These are phyloP conservation scores for Quercus lobata DNA, from an alignment of 331 rosid species.

Conservation along the genomic window DNA sequence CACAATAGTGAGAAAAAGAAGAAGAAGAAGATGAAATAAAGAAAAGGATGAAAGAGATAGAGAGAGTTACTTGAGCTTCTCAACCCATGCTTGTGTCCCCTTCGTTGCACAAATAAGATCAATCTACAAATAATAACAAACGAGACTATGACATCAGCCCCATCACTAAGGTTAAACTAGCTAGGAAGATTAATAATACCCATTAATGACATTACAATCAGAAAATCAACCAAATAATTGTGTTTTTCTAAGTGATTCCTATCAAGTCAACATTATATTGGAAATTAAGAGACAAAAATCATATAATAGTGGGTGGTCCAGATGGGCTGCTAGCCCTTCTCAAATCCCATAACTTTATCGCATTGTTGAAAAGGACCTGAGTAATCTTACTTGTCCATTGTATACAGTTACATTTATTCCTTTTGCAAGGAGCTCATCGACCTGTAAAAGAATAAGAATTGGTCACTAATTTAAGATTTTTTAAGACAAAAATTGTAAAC, in stretches of 20 bases:
- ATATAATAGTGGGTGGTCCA: neutral
- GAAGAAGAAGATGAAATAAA: too few relatives aligned
- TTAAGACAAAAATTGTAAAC: neutral
- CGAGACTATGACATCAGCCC: neutral
- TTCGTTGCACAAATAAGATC: constrained; percentile 58
- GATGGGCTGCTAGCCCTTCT: neutral
- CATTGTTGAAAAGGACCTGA: neutral
- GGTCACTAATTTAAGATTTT: neutral
- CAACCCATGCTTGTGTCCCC: constrained; percentile 62
- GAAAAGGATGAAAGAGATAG: neutral
- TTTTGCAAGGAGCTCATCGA: constrained; percentile 71
- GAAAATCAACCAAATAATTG: constrained; percentile 3
- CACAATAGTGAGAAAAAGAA: neutral
- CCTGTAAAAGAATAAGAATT: constrained; percentile 27
- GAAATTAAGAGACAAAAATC: neutral
- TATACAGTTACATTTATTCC: constrained; percentile 87
- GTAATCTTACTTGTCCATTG: constrained; percentile 71
- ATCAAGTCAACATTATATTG: neutral
- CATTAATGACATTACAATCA: neutral
- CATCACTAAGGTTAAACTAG: too few relatives aligned
- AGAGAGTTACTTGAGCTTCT: constrained; percentile 58
- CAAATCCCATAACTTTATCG: neutral
- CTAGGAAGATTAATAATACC: neutral
- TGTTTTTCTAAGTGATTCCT: neutral
- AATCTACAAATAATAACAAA: constrained; percentile 19